phyloP scores from a whole-genome alignment of 2,329 filamentous ascomycete species.

The Bipolaris sorokiniana region DNA sequence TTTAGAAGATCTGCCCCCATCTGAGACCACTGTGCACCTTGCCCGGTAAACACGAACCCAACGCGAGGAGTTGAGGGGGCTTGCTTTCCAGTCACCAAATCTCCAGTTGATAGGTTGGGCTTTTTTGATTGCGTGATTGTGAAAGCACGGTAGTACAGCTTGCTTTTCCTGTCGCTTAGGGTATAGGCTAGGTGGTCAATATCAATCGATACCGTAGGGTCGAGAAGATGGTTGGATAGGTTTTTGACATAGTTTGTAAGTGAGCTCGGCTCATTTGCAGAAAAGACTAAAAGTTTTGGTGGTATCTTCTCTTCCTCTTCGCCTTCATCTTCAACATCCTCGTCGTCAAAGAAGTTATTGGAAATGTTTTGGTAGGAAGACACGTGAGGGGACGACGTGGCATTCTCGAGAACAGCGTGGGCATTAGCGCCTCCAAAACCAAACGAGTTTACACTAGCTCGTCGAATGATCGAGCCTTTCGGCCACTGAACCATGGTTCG shows the following conservation, averaged over 20 bases:
- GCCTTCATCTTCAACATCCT: no score
- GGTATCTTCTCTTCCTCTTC: background rate
- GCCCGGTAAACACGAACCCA: conserved; percentile 21
- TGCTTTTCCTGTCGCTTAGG: conserved; percentile 14
- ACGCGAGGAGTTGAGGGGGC: conserved; percentile 4
- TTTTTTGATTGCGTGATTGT: background rate
- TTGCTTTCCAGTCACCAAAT: background rate
- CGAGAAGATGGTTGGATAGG: conserved; percentile 1
- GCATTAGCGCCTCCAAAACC: background rate
- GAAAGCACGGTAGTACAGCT: conserved; percentile 14
- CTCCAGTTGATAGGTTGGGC: background rate
- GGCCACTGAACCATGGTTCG: conserved; percentile 7
- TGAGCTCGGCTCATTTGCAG: conserved; percentile 9
- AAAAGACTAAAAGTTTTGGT: background rate
- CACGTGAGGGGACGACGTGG: no score
- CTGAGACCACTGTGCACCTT: conserved; percentile 4
- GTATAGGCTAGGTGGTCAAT: conserved; percentile 22
- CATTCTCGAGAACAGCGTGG: background rate
- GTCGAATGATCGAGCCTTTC: background rate
- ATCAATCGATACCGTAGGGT: conserved; percentile 4
- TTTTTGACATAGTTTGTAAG: background rate
- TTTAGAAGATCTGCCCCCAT: conserved; percentile 15
- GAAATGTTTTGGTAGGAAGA: no score
- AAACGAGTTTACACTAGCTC: background rate
- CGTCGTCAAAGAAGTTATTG: conserved; percentile 1